These are phyloP conservation scores for Ceratocystis cubensis DNA, from an alignment of 2,329 filamentous ascomycete genomes.

Conservation along the genomic window DNA sequence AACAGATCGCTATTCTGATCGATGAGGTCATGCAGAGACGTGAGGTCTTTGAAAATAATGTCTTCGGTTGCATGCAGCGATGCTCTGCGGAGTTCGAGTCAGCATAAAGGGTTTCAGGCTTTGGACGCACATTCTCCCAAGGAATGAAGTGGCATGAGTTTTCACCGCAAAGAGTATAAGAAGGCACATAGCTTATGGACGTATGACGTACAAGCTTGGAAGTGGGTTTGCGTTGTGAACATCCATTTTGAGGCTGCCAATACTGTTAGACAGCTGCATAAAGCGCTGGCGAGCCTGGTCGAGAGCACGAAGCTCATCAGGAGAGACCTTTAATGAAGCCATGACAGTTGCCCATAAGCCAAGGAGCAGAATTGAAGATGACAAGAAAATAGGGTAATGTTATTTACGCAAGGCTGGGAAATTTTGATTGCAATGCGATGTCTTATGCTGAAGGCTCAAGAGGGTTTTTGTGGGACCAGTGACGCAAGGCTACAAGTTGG, in stretches of 20 bases:
- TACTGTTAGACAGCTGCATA: constrained; percentile 54
- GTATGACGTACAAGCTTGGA: constrained; percentile 46
- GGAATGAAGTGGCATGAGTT: not conserved
- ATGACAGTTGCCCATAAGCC: constrained; percentile 24
- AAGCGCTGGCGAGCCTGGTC: constrained; percentile 59
- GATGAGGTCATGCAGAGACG: constrained; percentile 52
- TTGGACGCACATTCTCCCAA: not conserved
- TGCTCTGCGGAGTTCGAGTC: constrained; percentile 35
- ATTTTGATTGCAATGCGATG: not conserved
- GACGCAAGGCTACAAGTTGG: not conserved
- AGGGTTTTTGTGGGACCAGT: not conserved
- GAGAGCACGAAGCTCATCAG: constrained; percentile 53
- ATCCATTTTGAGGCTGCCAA: constrained; percentile 50
- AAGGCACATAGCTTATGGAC: not conserved
- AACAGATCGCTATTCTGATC: constrained; percentile 55
- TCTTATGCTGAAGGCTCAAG: not conserved
- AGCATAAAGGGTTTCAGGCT: not conserved
- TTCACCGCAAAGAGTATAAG: too few relatives aligned
- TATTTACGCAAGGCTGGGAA: not conserved
- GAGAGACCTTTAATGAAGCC: constrained; percentile 38
- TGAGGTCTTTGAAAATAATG: constrained; percentile 59
- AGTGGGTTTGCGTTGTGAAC: constrained; percentile 52
- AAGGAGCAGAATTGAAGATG: not conserved
- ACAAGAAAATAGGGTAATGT: not conserved
- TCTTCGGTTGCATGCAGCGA: constrained; percentile 60